Conservation (phyloP, 2,329 filamentous ascomycete species). For the Fusarium odoratissimum region DNA sequence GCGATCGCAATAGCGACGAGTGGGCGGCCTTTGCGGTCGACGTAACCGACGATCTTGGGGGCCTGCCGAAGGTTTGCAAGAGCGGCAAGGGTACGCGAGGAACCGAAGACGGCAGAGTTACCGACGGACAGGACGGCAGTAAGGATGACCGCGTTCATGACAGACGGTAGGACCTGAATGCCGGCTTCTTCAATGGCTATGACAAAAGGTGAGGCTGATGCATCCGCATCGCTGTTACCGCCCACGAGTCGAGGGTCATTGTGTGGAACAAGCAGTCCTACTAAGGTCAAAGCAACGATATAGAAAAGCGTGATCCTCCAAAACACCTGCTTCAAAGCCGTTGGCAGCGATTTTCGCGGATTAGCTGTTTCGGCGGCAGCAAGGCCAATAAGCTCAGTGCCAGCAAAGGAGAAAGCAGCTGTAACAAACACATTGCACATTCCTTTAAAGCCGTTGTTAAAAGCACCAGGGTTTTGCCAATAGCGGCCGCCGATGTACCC, state of each 20-base stretch:
- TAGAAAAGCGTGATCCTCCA: slow-evolving; percentile 96
- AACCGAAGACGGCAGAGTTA: slow-evolving; percentile 92
- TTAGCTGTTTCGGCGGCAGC: slow-evolving; percentile 84
- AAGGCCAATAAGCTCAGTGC: slow-evolving; percentile 80
- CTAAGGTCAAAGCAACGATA: slow-evolving; percentile 81
- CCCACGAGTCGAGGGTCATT: slow-evolving; percentile 71
- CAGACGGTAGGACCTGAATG: slow-evolving; percentile 81
- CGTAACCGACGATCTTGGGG: slow-evolving; percentile 80
- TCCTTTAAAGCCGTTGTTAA: slow-evolving; percentile 86
- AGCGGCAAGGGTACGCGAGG: slow-evolving; percentile 88
- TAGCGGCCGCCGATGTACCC: slow-evolving; percentile 84
- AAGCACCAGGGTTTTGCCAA: slow-evolving; percentile 85
- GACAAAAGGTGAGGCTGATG: slow-evolving; percentile 88
- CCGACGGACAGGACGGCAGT: slow-evolving; percentile 91
- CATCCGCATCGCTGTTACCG: slow-evolving; percentile 67
- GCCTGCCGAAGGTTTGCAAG: slow-evolving; percentile 90
- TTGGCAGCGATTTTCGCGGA: slow-evolving; percentile 83
- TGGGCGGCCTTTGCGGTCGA: slow-evolving; percentile 84
- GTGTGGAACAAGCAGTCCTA: slow-evolving; percentile 86
- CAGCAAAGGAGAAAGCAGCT: slow-evolving; percentile 80
- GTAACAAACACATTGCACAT: slow-evolving; percentile 82
- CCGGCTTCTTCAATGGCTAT: slow-evolving; percentile 89
- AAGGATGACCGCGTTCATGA: slow-evolving; percentile 97
- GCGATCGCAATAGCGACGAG: slow-evolving; percentile 78
- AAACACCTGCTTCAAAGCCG: slow-evolving; percentile 92